phyloP scores from a whole-genome alignment of 352 stramenopile species.

The Pythium phragmitis region DNA sequence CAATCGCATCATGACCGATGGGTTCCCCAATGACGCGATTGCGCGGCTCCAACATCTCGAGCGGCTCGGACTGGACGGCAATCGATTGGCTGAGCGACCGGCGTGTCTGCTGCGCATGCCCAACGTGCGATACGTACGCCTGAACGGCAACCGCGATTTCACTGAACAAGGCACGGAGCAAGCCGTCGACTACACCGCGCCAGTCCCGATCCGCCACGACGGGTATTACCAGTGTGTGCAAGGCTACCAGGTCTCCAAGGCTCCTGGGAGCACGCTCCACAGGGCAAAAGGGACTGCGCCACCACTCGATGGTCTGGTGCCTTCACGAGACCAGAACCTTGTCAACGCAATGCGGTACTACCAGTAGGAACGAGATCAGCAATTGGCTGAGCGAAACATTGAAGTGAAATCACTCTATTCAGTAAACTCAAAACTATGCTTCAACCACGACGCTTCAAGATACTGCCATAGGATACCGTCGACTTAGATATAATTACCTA shows the following conservation, averaged over 20 bases:
- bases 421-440: too few species aligned
- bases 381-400: too few species aligned
- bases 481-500: too few species aligned
- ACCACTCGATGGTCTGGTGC: background rate
- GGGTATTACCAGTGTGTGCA: conserved; percentile 51
- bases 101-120: conserved; percentile 34
- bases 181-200: background rate
- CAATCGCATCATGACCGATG: conserved; percentile 41
- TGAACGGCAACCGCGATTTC: conserved; percentile 43
- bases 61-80: conserved; percentile 62
- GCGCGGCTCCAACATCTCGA: conserved; percentile 42
- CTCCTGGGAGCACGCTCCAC: background rate
- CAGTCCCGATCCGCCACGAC: conserved; percentile 39
- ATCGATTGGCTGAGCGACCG: conserved; percentile 33
- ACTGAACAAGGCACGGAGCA: background rate
- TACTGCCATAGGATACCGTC: too few species aligned
- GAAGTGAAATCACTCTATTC: too few species aligned
- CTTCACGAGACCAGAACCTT: conserved; percentile 1
- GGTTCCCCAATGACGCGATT: conserved; percentile 47
- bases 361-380: too few species aligned
- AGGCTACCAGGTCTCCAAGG: conserved; percentile 18
- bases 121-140: conserved; percentile 39
- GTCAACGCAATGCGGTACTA: conserved; percentile 5
- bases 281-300: background rate
- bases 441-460: too few species aligned